Evolutionary conservation across 495 filamentous ascomycete genomes (phyloP), one percentile per base, ranked within the genome.

Genomic region (Penicillium parvum): DNA sequence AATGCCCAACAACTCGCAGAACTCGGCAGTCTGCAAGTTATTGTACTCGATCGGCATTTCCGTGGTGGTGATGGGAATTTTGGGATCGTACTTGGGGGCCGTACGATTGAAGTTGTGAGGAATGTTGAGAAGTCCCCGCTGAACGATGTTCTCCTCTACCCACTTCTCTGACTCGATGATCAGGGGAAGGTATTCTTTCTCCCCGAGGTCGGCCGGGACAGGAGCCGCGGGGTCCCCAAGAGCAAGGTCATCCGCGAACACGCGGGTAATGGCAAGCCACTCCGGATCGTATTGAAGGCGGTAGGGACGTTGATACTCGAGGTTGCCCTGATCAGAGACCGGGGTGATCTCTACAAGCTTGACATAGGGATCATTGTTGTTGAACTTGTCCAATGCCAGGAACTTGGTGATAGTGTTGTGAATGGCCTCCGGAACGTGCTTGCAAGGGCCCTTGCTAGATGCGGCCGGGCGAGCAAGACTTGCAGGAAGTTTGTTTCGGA

Each of bases 241-340:
- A 4, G 61, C 54, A 3, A 88, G 66, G 23, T 78, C 68, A 0
- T 71, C 45, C 18, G 83, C 79, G 54, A 95, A 90, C 2, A 82
- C 82, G 10, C 90, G 88, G 2, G 83, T 86, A 49, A 98, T 95
- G 6, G 92, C 84, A 3, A 97, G 79, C 90, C 90, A 98, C 68
- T 98, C 92, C 20, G 82, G 80, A 61, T 98, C 92, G 60, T 97
- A 96, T 22, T 79, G 63, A 3, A 97, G 77, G 5, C 61, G 58
- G 33, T 66, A 55, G 2, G 65, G 68, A 11, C 68, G 45, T 18
- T 56, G 26, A 4, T n/a, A 16, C 4, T 53, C 41, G 11, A 46
- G 40, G 2, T 45, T 36, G 9, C 45, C 34, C 8, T 60, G 39
- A 3, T 65, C 46, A 1, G 56, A 60, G 16, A 73, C 37, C 3